Percentiles rank a stretch among this genome's conserved stretches.
Evolutionary conservation across 169 alveolate genomes (phyloP).

Genomic region (Fabrea salina): DNA sequence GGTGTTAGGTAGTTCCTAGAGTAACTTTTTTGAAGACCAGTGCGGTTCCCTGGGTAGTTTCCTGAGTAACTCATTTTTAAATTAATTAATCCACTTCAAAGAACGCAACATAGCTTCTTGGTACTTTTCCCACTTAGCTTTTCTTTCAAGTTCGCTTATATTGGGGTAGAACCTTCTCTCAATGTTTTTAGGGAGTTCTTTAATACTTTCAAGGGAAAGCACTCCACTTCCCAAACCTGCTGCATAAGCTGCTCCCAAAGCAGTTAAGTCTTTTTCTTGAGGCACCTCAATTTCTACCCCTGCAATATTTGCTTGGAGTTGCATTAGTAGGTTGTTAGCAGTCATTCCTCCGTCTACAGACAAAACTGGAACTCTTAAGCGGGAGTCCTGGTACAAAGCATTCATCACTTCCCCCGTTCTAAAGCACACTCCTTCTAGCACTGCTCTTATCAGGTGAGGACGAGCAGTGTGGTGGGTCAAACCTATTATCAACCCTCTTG

Average conservation of each 20-base stretch:
- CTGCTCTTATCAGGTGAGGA: constrained; percentile 87
- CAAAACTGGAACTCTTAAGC: constrained; percentile 58
- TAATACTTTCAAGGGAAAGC: not conserved
- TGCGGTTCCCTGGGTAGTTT: too few species aligned
- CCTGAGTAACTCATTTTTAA: too few species aligned
- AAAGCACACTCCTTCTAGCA: constrained; percentile 86
- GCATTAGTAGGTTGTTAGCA: constrained; percentile 76
- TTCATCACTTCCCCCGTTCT: constrained; percentile 82
- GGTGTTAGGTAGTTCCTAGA: too few species aligned
- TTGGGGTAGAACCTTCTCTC: constrained; percentile 33
- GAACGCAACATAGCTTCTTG: constrained; percentile 43
- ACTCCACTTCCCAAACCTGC: constrained; percentile 77
- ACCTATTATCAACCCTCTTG: constrained; percentile 90
- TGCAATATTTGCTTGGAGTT: constrained; percentile 81
- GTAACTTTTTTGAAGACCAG: too few species aligned
- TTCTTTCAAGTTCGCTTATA: not conserved
- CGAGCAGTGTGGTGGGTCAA: constrained; percentile 81
- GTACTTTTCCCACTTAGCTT: constrained; percentile 32
- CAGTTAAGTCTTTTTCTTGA: constrained; percentile 74
- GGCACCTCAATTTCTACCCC: constrained; percentile 64
- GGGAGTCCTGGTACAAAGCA: constrained; percentile 50
- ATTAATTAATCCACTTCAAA: constrained; percentile 36
- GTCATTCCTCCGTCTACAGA: constrained; percentile 92
- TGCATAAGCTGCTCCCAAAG: constrained; percentile 87
- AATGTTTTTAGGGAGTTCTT: not conserved